Evolutionary conservation across 345 rosid species (phyloP).

Genomic region (Salix exigua): DNA sequence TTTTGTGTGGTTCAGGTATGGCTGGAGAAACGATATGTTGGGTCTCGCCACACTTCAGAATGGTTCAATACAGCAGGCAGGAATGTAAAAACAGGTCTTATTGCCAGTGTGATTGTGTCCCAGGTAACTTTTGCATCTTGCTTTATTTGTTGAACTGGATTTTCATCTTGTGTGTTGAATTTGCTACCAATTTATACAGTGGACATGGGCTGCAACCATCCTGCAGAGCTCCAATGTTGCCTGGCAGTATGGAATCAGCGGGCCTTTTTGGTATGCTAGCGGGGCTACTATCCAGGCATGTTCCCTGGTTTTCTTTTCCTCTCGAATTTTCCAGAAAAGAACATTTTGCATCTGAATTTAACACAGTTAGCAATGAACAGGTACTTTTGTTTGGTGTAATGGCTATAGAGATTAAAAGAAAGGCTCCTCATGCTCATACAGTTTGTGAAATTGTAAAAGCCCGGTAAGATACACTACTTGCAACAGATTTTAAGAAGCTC

Average conservation of each 20-base stretch:
- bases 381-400: slow-evolving; percentile 83
- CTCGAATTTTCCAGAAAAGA: background rate
- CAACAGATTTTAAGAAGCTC: background rate
- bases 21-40: slow-evolving; percentile 85
- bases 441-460: slow-evolving; percentile 92
- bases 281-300: slow-evolving; percentile 92
- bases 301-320: background rate
- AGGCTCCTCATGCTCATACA: slow-evolving; percentile 92
- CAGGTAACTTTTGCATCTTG: slow-evolving; percentile 38
- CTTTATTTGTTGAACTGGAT: background rate
- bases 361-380: slow-evolving; percentile 25
- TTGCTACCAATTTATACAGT: slow-evolving; percentile 33
- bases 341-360: background rate
- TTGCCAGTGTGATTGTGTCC: slow-evolving; percentile 89
- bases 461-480: slow-evolving; percentile 41
- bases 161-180: background rate
- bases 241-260: slow-evolving; percentile 89
- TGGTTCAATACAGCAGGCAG: slow-evolving; percentile 99
- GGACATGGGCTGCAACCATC: slow-evolving; percentile 99
- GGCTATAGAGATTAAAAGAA: slow-evolving; percentile 95
- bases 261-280: slow-evolving; percentile 97
- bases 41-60: slow-evolving; percentile 80
- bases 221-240: slow-evolving; percentile 96
- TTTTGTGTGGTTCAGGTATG: slow-evolving; percentile 50
- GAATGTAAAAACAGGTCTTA: slow-evolving; percentile 91